phyloP scores from a whole-genome alignment of 169 alveolate genomes.

The Babesia ovis region DNA sequence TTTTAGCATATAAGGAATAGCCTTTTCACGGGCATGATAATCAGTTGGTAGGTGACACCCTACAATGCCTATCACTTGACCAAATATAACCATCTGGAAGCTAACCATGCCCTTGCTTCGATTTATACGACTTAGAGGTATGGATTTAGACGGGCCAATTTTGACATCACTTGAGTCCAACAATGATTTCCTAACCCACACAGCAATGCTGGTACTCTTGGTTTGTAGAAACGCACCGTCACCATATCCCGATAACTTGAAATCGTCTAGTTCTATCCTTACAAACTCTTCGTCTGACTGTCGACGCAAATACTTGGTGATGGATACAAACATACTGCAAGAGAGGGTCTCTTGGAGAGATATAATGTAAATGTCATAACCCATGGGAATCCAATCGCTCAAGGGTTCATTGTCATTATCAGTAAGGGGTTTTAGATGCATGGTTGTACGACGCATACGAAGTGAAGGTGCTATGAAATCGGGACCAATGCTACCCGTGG shows the following conservation, averaged over 20 bases:
- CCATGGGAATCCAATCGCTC: constrained; percentile 77
- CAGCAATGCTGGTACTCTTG: constrained; percentile 80
- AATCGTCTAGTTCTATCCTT: constrained; percentile 72
- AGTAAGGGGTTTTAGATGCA: constrained; percentile 31
- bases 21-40: constrained; percentile 71
- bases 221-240: constrained; percentile 83
- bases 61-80: constrained; percentile 76
- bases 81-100: constrained; percentile 66
- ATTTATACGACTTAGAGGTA: constrained; percentile 71
- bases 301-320: constrained; percentile 69
- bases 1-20: constrained; percentile 67
- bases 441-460: not conserved
- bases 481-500: too few relatives aligned
- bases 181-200: constrained; percentile 66
- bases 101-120: constrained; percentile 84
- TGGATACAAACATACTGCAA: constrained; percentile 65
- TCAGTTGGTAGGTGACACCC: constrained; percentile 85
- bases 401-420: constrained; percentile 69
- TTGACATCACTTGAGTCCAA: constrained; percentile 62
- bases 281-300: constrained; percentile 65
- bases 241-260: constrained; percentile 81
- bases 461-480: not conserved
- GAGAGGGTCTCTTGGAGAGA: constrained; percentile 83
- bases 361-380: constrained; percentile 79
- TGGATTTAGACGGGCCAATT: constrained; percentile 67